phyloP scores from a whole-genome alignment of 306 rosid genomes.

The Herpetospermum pedunculosum region DNA sequence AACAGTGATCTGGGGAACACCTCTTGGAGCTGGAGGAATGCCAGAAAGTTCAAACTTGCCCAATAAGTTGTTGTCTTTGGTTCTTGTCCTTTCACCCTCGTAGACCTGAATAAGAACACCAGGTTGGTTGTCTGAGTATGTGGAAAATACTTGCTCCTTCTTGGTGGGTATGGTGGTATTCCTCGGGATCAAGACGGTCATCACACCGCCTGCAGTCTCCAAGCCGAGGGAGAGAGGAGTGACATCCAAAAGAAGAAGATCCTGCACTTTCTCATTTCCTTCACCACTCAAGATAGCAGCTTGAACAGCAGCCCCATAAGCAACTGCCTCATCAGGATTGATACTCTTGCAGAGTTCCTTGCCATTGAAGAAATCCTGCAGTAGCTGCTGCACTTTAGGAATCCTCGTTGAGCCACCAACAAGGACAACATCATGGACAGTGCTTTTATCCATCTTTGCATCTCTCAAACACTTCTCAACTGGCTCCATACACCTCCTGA shows the following conservation, averaged over 20 bases:
- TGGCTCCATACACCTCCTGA: slow-evolving; percentile 64
- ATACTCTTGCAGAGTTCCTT: slow-evolving; percentile 65
- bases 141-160: slow-evolving; percentile 66
- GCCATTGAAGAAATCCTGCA: slow-evolving; percentile 80
- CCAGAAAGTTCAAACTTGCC: slow-evolving; percentile 71
- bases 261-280: slow-evolving; percentile 70
- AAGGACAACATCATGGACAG: slow-evolving; percentile 57
- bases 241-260: slow-evolving; percentile 57
- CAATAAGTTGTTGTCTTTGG: slow-evolving; percentile 55
- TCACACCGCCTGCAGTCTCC: slow-evolving; percentile 69
- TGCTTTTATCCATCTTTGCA: slow-evolving; percentile 76
- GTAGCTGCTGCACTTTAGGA: slow-evolving; percentile 60
- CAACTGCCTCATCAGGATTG: slow-evolving; percentile 67
- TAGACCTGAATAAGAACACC: slow-evolving; percentile 68
- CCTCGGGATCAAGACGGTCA: slow-evolving; percentile 67
- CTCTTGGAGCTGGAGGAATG: slow-evolving; percentile 68
- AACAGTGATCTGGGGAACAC: slow-evolving; percentile 65
- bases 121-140: slow-evolving; percentile 60
- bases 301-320: slow-evolving; percentile 70
- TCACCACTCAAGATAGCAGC: slow-evolving; percentile 71
- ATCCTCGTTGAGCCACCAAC: slow-evolving; percentile 80
- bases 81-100: slow-evolving; percentile 64
- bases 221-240: slow-evolving; percentile 57
- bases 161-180: slow-evolving; percentile 64
- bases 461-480: slow-evolving; percentile 69